Base-by-base conservation (phyloP, 2,329 filamentous ascomycete species). In the Microdochium paspali region DNA sequence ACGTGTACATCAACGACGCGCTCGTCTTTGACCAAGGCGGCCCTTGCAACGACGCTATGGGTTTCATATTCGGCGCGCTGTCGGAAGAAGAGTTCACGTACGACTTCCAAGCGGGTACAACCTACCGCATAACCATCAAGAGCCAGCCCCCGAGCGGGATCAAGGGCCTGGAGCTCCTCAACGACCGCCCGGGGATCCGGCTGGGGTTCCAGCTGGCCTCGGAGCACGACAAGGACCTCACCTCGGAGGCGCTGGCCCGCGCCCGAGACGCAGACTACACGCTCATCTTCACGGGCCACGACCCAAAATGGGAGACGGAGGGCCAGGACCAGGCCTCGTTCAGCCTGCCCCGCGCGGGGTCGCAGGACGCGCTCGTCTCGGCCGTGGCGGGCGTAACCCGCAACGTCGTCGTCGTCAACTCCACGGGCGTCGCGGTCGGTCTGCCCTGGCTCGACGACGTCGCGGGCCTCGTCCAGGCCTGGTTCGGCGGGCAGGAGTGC, bases 251-350 rank as follows among this genome's bases (percentile, higher is more conserved):
- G 4, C 73, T 79, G 2, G 66, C 74, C 10, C 65, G 77, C 3
- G 82, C 82, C n/a, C 71, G 72, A 53, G 66, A 72, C 9, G 75
- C 75, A 1, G 80, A 85, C 32, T 73, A 82, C 50, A 82, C 83
- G 15, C 68, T 84, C 20, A 63, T 84, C n/a, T 76, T 82, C 51
- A 76, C 79, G 15, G 82, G 83, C 2, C 70, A 85, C 24, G 83
- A 84, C 54, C 71, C 61, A 4, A 58, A 61, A 49, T 64, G 61
- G 62, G 64, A 66, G 54, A 65, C 62, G 0, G 64, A 87, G 81
- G 68, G 72, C 44, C 82, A 84, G 52, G 84, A 87, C 58, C 79
- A 85, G 48, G 85, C 85, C 60, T 86, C 87, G 54, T 72, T 89
- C 51, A 85, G 84, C 15, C 66, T 87, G 3, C 87, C 85, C 72